phyloP scores from a whole-genome alignment of 2,329 filamentous ascomycete genomes.

The Dactylellina cionopaga region DNA sequence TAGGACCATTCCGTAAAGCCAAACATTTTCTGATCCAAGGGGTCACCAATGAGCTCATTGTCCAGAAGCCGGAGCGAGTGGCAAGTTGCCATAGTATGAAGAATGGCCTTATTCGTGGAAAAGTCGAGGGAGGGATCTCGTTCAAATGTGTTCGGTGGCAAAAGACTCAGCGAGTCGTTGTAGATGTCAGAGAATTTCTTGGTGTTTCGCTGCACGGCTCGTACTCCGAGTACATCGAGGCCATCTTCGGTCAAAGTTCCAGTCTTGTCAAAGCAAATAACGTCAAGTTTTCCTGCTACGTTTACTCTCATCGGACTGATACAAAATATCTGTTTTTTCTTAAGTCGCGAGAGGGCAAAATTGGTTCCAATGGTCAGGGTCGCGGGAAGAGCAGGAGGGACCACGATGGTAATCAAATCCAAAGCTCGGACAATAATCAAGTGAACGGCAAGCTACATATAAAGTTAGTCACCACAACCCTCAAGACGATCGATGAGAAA shows the following conservation, averaged over 20 bases:
- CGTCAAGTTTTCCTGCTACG: slow-evolving; percentile 92
- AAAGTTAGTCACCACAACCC: slow-evolving; percentile 53
- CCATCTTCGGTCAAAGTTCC: slow-evolving; percentile 98
- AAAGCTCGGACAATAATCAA: slow-evolving; percentile 90
- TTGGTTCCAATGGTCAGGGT: slow-evolving; percentile 96
- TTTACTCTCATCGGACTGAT: slow-evolving; percentile 91
- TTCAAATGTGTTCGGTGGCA: slow-evolving; percentile 62
- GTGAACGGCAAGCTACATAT: slow-evolving; percentile 76
- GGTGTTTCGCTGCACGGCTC: slow-evolving; percentile 74
- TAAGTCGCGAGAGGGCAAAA: slow-evolving; percentile 87
- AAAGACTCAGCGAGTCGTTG: slow-evolving; percentile 67
- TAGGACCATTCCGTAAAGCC: slow-evolving; percentile 93
- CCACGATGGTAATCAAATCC: slow-evolving; percentile 96
- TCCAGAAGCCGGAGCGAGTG: slow-evolving; percentile 90
- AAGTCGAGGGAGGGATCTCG: slow-evolving; percentile 70
- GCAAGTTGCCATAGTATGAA: slow-evolving; percentile 97
- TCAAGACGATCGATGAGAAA: slow-evolving; percentile 23
- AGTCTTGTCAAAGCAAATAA: slow-evolving; percentile 98
- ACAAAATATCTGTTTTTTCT: slow-evolving; percentile 91
- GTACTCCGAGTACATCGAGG: slow-evolving; percentile 88
- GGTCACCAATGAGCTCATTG: slow-evolving; percentile 88
- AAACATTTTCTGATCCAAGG: slow-evolving; percentile 98
- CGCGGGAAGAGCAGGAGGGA: slow-evolving; percentile 91
- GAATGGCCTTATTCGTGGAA: slow-evolving; percentile 72
- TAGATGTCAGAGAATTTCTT: slow-evolving; percentile 79